These are phyloP conservation scores for Cucurbita maxima DNA, from an alignment of 306 rosid species.

Conservation along the genomic window DNA sequence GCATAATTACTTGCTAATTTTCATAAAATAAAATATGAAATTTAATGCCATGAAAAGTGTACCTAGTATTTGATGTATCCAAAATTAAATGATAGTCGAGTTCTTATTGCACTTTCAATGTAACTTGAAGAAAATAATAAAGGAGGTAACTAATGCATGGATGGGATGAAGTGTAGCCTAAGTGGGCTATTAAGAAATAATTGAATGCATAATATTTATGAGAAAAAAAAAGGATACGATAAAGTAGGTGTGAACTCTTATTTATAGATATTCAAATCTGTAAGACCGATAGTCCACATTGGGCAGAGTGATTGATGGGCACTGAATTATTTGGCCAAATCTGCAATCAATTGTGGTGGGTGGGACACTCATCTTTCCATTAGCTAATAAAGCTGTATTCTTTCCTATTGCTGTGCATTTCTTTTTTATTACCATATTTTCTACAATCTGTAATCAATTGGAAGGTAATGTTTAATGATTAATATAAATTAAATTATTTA, in stretches of 20 bases:
- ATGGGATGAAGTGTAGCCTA: not conserved
- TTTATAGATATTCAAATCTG: not conserved
- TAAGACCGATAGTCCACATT: not conserved
- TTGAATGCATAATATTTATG: not conserved
- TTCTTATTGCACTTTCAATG: not conserved
- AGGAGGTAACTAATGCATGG: not conserved
- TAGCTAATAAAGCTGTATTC: not conserved
- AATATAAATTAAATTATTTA: too few relatives aligned
- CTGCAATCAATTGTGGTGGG: not conserved
- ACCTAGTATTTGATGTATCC: not conserved
- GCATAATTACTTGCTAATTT: too few relatives aligned
- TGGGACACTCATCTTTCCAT: not conserved
- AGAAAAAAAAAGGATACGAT: not conserved
- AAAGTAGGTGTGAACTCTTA: not conserved
- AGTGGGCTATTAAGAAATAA: not conserved
- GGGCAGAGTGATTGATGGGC: conserved; percentile 1
- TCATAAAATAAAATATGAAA: not conserved
- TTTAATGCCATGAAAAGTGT: not conserved
- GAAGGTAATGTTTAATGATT: too few relatives aligned
- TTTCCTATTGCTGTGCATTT: not conserved
- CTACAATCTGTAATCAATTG: too few relatives aligned
- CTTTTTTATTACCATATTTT: not conserved
- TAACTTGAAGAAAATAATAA: not conserved
- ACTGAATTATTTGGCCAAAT: not conserved
- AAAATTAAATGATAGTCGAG: not conserved